Base-by-base conservation (phyloP, 2,329 filamentous ascomycete genomes). In the Curvularia verruculosa region DNA sequence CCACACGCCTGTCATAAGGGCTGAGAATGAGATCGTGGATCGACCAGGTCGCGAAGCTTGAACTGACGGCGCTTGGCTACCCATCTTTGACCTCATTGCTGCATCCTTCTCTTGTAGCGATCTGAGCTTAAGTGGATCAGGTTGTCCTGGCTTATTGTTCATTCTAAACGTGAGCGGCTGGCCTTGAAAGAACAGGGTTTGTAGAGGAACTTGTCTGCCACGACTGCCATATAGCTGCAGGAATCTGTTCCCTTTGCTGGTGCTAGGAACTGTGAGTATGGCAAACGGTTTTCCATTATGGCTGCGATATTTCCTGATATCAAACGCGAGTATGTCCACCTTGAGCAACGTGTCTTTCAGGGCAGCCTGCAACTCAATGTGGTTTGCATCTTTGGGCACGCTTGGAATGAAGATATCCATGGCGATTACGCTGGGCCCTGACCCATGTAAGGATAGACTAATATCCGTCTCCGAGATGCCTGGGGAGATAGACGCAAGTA, bases 251-350 rank as follows among this genome's bases (percentile, higher is more conserved):
- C 74, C 82, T 19, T 80, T 77, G 1, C 60, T 49, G 1, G 46
- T 21, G 52, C 77, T 72, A 1, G 81, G 75, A 21, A 85, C 77
- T 0, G 82, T 83, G 39, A 85, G 60, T 12, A 72, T 75, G 0
- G 79, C 84, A 18, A 49, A 49, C 0, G 34, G 8, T 8, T 28
- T 34, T 60, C 75, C 77, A 12, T 53, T 5, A 0, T 52, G 51
- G 18, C 57, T 60, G 58, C 24, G 66, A 3, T 74, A 67, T 60
- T 84, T 84, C 29, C 79, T 73, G 44, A 78, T 78, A 44, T 81
- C 71, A 59, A 77, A 83, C 28, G 72, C 67, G 3, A 72, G 49
- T 53, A 84, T 79, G 1, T 69, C 70, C 7, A 81, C 75, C 1
- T 66, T 54, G 5, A 51, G 58, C 6, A 85, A 68, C 13, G 71